These are phyloP conservation scores for Aspergillus thermomutatus DNA, from an alignment of 2,329 filamentous ascomycete species.

Conservation along the genomic window DNA sequence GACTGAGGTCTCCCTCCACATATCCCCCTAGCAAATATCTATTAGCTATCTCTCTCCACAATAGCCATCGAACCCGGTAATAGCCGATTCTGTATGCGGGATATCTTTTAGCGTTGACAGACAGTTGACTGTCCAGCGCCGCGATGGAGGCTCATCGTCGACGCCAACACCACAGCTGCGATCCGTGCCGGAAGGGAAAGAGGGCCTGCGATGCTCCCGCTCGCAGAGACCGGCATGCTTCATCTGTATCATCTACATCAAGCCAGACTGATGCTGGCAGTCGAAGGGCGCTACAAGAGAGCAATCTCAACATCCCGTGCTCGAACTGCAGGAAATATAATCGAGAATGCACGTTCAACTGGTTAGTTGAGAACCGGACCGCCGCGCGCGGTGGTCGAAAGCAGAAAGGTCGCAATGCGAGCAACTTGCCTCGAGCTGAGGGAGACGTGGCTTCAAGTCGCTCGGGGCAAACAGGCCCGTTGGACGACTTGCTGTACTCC, in stretches of 20 bases:
- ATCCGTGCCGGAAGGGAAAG: conserved; percentile 47
- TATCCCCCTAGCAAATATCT: not conserved
- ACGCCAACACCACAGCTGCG: conserved; percentile 40
- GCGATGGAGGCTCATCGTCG: not conserved
- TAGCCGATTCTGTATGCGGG: not conserved
- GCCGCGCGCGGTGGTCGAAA: conserved; percentile 3
- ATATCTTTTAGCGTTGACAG: not conserved
- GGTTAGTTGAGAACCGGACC: conserved; percentile 32
- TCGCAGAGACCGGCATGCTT: not conserved
- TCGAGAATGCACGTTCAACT: conserved; percentile 45
- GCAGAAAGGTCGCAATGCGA: conserved; percentile 1
- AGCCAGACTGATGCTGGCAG: not conserved
- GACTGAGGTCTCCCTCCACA: not conserved
- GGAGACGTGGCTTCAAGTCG: not conserved
- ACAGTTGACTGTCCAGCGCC: not conserved
- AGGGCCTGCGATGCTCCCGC: conserved; percentile 42
- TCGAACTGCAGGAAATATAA: conserved; percentile 45
- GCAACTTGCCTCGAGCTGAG: not conserved
- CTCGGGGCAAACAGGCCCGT: not conserved
- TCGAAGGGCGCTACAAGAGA: conserved; percentile 2
- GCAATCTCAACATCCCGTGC: conserved; percentile 26
- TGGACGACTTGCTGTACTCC: not conserved
- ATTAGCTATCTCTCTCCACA: not conserved
- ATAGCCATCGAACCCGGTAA: not conserved
- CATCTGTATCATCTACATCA: not conserved